Evolutionary conservation across 495 filamentous ascomycete genomes (phyloP), one percentile per base, ranked within the genome.

Genomic region (Penicillium simplicissimum): DNA sequence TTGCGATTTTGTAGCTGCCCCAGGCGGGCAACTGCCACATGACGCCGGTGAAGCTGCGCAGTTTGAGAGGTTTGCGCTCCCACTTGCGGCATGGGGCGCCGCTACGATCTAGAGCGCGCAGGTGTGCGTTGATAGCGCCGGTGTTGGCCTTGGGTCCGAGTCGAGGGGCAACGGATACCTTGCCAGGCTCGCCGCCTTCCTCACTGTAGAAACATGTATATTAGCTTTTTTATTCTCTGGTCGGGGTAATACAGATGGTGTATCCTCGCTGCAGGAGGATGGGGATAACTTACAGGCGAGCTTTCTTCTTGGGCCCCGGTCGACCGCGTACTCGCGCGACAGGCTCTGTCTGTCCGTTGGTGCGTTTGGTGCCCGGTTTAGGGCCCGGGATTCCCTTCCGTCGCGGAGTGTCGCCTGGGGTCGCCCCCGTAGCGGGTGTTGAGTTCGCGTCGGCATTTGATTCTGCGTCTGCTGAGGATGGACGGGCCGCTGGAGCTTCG

Each of bases 121-220:
- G 87, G 56, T 91, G 90, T 52, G 96, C 95, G 70, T 98, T 98
- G 81, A 98, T 98, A 58, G 94, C 94, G 58, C 95, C 95, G 67
- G 95, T 91, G 75, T 98, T 98, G 45, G 95, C 94, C 77, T 98
- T 98, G 53, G 95, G 95, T 11, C 94, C 94, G 21, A 98, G 89
- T 72, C 95, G 96, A 68, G 91, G 90, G 43, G 82, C 72, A 19
- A 82, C 62, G 47, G 67, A 54, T 28, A 71, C 61, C 58, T 79
- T 82, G 28, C 77, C 61, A 51, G 78, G 74, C 52, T 88, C 87
- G 61, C 81, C 73, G 57, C 85, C 84, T 58, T 89, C 87, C 8
- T 90, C 87, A 65, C 84, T 88, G 60, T 67, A 47, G 15, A 58
- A 33, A 43, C 9, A 37, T 42, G 52, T 40, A 51, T n/a, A 57